Base-by-base conservation (phyloP, 331 rosid genomes). In the Quercus phellos region DNA sequence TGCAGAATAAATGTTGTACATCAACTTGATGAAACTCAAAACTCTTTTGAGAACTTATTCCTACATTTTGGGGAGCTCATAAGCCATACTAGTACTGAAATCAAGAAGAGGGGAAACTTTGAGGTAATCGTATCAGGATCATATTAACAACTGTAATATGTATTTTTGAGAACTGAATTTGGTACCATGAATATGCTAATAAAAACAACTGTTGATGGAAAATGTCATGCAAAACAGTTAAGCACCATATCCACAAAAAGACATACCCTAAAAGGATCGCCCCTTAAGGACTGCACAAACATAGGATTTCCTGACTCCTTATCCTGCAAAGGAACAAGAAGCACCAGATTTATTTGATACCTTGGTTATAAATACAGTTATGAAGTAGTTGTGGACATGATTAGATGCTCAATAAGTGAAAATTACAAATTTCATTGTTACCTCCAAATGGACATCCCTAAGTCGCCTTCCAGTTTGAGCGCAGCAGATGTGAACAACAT, bases 201-300 rank as follows among this genome's bases (percentile, higher is more conserved):
- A 35, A 63, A 29, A 63, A 29, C 43, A 63, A 66, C 50, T 17
- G 51, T 18, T 34, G 16, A 30, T 18, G n/a, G 71, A 34, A 66
- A n/a, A 18, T 21, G 13, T 17, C 35, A 66, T 17, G 26, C 35
- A 32, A 12, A 66, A 10, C 34, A 66, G 34, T 32, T 66, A 66
- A 32, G 51, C 50, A 18, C 3, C 75, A 64, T 68, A 73, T 81
- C 53, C 76, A 77, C 43, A 77, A 51, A 70, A 46, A 75, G 26
- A 81, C 93, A 83, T 82, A 92, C 96, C 84, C 91, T 84, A 78
- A 86, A 89, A 72, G 96, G 97, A 89, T 92, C 96, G 18, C 94
- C 94, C 86, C 97, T 90, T 87, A 92, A 76, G 82, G 97, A 92
- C 74, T 90, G 93, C 79, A 92, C 97, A 82, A 83, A 92, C 92